Evolutionary conservation across 2,329 filamentous ascomycete genomes (phyloP).

Genomic region (Clarireedia paspali): DNA sequence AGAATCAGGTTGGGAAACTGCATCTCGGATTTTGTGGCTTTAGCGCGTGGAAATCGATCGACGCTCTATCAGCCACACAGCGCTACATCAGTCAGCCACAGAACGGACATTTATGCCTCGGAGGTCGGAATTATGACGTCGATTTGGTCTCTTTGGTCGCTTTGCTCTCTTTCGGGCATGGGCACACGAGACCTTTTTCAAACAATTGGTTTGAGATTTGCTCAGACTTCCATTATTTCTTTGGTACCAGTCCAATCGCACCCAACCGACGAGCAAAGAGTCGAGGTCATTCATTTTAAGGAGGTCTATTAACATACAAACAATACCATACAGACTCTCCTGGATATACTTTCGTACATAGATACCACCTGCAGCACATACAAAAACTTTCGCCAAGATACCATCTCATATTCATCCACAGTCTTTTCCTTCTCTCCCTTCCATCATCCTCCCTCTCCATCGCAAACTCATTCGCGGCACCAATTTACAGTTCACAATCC

Average conservation of each 20-base stretch:
- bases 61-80: too few species aligned
- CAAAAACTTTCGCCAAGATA: background rate
- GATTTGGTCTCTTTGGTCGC: background rate
- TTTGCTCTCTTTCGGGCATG: background rate
- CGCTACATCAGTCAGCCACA: too few species aligned
- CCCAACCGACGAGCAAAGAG: too few species aligned
- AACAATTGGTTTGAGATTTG: background rate
- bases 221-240: too few species aligned
- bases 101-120: background rate
- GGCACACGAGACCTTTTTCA: constrained; percentile 1
- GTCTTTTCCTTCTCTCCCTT: background rate
- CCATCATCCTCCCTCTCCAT: background rate
- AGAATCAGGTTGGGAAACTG: too few species aligned
- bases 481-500: background rate
- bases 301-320: too few species aligned
- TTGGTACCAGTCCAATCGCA: too few species aligned
- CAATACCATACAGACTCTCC: too few species aligned
- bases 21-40: too few species aligned
- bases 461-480: background rate
- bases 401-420: background rate
- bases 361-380: background rate
- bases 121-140: background rate
- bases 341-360: too few species aligned
- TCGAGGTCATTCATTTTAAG: too few species aligned
- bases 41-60: too few species aligned